Conservation (phyloP, 805 yeast species). For the Naumovozyma castellii region DNA sequence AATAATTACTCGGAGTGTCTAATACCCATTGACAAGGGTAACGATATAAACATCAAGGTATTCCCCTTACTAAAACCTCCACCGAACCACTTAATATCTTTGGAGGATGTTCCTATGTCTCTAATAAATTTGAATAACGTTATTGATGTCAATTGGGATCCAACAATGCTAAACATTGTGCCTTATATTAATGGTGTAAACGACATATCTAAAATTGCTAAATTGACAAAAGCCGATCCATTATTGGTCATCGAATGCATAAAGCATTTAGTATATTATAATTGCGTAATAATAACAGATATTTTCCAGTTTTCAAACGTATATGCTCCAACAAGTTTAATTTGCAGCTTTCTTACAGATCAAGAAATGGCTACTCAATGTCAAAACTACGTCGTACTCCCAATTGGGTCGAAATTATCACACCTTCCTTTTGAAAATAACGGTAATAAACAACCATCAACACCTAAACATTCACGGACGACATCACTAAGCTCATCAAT, state of each 20-base stretch:
- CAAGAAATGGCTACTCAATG: conserved; percentile 68
- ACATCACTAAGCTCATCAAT: conserved; percentile 19
- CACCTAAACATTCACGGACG: conserved; percentile 13
- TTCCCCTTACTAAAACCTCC: conserved; percentile 84
- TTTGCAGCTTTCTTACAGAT: conserved; percentile 58
- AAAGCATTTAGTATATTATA: conserved; percentile 83
- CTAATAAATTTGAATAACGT: conserved; percentile 63
- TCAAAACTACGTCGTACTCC: conserved; percentile 62
- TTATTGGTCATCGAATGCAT: conserved; percentile 74
- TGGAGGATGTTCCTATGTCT: conserved; percentile 88
- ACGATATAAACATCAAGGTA: conserved; percentile 85
- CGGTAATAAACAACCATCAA: neutral
- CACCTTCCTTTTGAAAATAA: conserved; percentile 28
- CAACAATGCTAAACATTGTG: conserved; percentile 80
- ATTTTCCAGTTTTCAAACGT: conserved; percentile 82
- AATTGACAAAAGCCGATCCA: conserved; percentile 72
- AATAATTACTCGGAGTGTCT: conserved; percentile 94
- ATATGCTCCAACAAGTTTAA: conserved; percentile 79
- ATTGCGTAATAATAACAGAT: conserved; percentile 73
- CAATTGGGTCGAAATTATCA: conserved; percentile 25
- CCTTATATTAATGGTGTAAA: conserved; percentile 86
- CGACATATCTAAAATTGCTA: conserved; percentile 66
- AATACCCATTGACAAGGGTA: conserved; percentile 84
- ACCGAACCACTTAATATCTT: conserved; percentile 51
- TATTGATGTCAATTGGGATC: conserved; percentile 93